Percentiles rank a stretch among this genome's conserved stretches.
Conservation (phyloP, 352 stramenopile species). For the Pythium phragmiticola region DNA sequence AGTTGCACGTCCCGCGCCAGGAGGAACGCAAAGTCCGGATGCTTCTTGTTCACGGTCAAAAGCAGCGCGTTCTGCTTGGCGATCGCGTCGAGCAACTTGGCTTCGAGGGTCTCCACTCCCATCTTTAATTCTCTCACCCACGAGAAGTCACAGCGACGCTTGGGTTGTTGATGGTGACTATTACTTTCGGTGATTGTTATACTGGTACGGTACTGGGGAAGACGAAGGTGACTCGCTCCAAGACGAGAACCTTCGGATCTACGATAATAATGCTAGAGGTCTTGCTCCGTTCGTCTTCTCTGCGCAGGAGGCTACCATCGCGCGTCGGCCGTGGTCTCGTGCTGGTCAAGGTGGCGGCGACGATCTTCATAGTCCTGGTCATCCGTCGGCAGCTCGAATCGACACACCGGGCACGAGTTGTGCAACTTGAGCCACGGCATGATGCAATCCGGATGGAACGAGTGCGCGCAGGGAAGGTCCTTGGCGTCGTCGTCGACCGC, state of each 20-base stretch:
- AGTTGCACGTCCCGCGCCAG: conserved; percentile 37
- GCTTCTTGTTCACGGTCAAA: conserved; percentile 29
- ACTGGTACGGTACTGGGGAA: background rate
- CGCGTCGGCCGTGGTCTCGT: background rate
- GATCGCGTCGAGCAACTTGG: conserved; percentile 18
- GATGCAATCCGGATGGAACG: conserved; percentile 86
- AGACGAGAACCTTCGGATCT: background rate
- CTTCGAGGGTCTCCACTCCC: background rate
- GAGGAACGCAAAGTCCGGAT: conserved; percentile 52
- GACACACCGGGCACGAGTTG: conserved; percentile 86
- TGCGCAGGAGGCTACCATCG: conserved; percentile 2
- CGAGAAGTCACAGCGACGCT: background rate
- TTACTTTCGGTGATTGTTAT: background rate
- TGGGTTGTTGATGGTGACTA: background rate
- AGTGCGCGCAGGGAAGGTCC: conserved; percentile 71
- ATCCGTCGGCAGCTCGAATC: conserved; percentile 82
- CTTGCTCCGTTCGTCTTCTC: background rate
- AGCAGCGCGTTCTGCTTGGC: conserved; percentile 24
- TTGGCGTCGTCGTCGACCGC: conserved; percentile 74
- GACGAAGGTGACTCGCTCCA: background rate
- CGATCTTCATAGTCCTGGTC: conserved; percentile 75
- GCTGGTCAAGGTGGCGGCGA: conserved; percentile 32
- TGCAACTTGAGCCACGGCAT: conserved; percentile 86
- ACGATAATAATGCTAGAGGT: background rate
- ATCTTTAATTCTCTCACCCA: background rate